These are phyloP conservation scores for Fusarium robinianum DNA, from an alignment of 2,329 filamentous ascomycete species.

Conservation along the genomic window DNA sequence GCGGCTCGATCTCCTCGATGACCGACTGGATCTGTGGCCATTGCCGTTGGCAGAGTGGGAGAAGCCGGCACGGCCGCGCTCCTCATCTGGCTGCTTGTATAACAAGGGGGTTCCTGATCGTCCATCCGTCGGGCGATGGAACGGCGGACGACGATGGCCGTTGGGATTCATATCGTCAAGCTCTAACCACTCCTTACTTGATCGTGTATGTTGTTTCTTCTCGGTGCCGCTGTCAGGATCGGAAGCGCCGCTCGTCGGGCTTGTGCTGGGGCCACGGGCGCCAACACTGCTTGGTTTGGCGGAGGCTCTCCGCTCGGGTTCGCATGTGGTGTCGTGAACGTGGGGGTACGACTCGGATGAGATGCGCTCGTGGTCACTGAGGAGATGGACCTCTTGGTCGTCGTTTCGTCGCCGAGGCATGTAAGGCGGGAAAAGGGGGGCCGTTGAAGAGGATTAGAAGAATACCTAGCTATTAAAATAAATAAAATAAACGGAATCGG, in stretches of 20 bases:
- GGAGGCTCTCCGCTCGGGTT: conserved; percentile 22
- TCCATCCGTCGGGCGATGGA: conserved; percentile 52
- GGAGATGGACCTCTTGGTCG: conserved; percentile 32
- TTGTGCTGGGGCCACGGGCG: conserved; percentile 29
- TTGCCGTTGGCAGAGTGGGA: conserved; percentile 18
- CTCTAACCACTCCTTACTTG: conserved; percentile 27
- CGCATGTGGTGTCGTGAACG: conserved; percentile 38
- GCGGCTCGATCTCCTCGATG: conserved; percentile 28
- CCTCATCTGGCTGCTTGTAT: conserved; percentile 41
- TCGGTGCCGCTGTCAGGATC: conserved; percentile 35
- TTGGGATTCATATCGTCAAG: conserved; percentile 49
- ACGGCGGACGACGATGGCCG: conserved; percentile 47
- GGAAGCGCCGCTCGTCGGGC: conserved; percentile 35
- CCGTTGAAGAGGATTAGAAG: too few relatives aligned
- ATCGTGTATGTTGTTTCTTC: conserved; percentile 41
- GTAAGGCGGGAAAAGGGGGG: conserved; percentile 7
- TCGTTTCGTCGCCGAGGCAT: conserved; percentile 31
- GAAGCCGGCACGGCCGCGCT: conserved; percentile 33
- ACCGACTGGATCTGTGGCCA: conserved; percentile 22
- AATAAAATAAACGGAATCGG: conserved; percentile 13
- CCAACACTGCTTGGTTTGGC: conserved; percentile 36
- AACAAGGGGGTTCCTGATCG: conserved; percentile 51
- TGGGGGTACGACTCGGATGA: conserved; percentile 20
- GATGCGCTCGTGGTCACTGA: conserved; percentile 23
- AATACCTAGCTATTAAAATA: too few relatives aligned